Evolutionary conservation across 2,329 filamentous ascomycete genomes (phyloP), one percentile per base, ranked within the genome.

Genomic region (Xylaria sp.): DNA sequence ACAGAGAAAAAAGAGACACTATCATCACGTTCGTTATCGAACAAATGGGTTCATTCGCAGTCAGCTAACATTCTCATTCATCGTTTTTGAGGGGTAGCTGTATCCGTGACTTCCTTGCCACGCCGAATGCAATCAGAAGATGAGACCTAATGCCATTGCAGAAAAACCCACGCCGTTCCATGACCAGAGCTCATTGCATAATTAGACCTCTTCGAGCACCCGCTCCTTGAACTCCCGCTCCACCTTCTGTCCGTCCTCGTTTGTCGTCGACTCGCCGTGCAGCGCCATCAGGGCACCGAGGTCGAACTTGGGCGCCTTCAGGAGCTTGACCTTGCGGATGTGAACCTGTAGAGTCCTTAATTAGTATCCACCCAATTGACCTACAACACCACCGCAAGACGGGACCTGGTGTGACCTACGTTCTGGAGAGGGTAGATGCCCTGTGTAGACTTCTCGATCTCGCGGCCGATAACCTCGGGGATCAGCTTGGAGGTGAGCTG

Each of bases 401-500:
- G 10, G 19, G 46, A 9, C 67, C 65, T 21, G 2, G 21, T n/a
- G 27, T 54, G 56, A 85, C 88, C 68, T 85, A 97, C 95, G 83
- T 98, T 97, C 87, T 98, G 95, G 78, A 99, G 91, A 73, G 95
- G 95, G 85, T 99, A 99, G 84, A 99, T 99, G 83, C 95, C 94
- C 85, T 97, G 93, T 72, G 93, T 97, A 69, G 93, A 89, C 90
- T 99, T 99, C 90, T 99, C 95, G 73, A 99, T 99, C 87, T 98
- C 95, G 78, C 95, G 93, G 75, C 95, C 95, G 80, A 99, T 98
- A 73, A 98, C 95, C 86, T 99, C 95, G 70, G 95, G 95, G 78
- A 99, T 98, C 76, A 99, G 89, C 90, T 99, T 99, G 80, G 92
- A 91, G 78, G 93, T 97, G 75, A 99, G 90, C 87, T 98, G 94